phyloP scores from a whole-genome alignment of 2,329 filamentous ascomycete genomes.

The Aspergillus terreus region DNA sequence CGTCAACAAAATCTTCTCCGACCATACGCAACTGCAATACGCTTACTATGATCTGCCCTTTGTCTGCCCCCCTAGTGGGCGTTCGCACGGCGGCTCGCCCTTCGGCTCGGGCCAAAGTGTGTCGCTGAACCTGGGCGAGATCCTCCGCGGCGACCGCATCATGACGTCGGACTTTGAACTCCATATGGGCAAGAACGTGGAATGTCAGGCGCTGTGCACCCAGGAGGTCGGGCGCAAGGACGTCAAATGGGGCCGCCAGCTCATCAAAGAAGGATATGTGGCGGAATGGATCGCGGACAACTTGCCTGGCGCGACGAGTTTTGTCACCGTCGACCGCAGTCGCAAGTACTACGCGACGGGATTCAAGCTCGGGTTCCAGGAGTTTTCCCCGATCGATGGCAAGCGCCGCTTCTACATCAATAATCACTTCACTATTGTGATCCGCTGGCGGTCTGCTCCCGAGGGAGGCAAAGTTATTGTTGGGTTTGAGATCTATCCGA shows the following conservation, averaged over 20 bases:
- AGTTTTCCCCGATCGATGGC: conserved; percentile 57
- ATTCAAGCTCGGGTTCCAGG: conserved; percentile 81
- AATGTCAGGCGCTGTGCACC: conserved; percentile 70
- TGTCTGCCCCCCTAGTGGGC: conserved; percentile 73
- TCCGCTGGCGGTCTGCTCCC: conserved; percentile 70
- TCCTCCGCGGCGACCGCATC: conserved; percentile 82
- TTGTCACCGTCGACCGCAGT: conserved; percentile 79
- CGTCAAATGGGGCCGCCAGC: conserved; percentile 63
- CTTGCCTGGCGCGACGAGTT: conserved; percentile 81
- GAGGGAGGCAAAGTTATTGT: conserved; percentile 75
- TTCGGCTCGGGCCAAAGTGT: conserved; percentile 74
- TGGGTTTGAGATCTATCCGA: conserved; percentile 85
- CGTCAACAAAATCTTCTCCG: conserved; percentile 88
- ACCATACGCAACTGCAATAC: conserved; percentile 86
- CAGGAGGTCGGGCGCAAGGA: conserved; percentile 62
- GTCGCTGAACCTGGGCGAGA: conserved; percentile 79
- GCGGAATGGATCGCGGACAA: conserved; percentile 94
- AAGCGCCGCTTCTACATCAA: conserved; percentile 70
- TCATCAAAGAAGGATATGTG: conserved; percentile 78
- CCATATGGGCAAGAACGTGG: conserved; percentile 69
- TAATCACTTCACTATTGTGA: conserved; percentile 83
- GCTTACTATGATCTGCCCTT: conserved; percentile 87
- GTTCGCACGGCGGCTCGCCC: conserved; percentile 60
- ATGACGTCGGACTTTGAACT: conserved; percentile 80
- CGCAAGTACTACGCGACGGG: conserved; percentile 86